These are phyloP conservation scores for Ophiostoma piceae DNA, from an alignment of 2,329 filamentous ascomycete species.

Conservation along the genomic window DNA sequence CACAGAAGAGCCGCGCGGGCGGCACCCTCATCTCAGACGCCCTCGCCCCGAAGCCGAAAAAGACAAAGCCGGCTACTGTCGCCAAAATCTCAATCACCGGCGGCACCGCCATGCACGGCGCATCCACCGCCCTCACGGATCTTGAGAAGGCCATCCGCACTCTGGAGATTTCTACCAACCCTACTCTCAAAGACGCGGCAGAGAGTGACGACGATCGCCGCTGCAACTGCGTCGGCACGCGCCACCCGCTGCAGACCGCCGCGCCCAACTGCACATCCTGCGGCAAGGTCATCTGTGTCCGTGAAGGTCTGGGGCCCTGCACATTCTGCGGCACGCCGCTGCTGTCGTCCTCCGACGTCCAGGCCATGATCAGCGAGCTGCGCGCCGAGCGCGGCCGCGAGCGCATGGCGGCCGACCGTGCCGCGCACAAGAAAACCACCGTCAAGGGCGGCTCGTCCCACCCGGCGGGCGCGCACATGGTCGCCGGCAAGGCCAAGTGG, in stretches of 20 bases:
- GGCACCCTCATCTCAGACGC: constrained; percentile 74
- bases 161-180: constrained; percentile 89
- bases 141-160: constrained; percentile 77
- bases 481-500: constrained; percentile 27
- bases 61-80: constrained; percentile 35
- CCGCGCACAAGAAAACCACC: constrained; percentile 50
- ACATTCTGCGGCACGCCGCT: constrained; percentile 80
- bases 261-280: constrained; percentile 90
- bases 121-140: constrained; percentile 66
- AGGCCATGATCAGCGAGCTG: constrained; percentile 78
- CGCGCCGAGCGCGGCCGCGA: constrained; percentile 82
- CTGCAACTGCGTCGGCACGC: constrained; percentile 82
- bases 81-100: constrained; percentile 70
- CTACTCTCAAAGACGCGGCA: constrained; percentile 45
- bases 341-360: constrained; percentile 66
- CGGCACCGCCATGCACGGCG: constrained; percentile 75
- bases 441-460: constrained; percentile 40
- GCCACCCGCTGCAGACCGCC: constrained; percentile 82
- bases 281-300: constrained; percentile 91
- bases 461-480: constrained; percentile 22
- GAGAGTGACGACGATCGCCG: constrained; percentile 55
- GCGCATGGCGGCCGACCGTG: constrained; percentile 75
- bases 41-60: constrained; percentile 49
- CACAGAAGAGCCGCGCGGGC: constrained; percentile 40
- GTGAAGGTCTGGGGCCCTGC: constrained; percentile 89